Evolutionary conservation across 140 eudicot species (phyloP).

Genomic region (Cichorium intybus): DNA sequence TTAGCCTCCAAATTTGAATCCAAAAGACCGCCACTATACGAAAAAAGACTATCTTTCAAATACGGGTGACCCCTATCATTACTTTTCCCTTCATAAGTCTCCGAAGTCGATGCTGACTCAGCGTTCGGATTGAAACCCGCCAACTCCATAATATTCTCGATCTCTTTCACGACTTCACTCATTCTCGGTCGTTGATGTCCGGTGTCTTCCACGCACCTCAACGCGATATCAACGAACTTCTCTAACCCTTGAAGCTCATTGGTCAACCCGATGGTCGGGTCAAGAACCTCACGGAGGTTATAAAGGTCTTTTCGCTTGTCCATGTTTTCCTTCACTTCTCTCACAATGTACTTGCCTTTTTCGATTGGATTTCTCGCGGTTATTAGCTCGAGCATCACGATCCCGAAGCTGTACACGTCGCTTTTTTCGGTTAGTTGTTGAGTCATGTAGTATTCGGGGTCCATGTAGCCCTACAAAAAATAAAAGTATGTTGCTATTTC

Average conservation of each 20-base stretch:
- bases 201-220: constrained; percentile 60
- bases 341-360: constrained; percentile 51
- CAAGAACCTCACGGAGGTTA: constrained; percentile 47
- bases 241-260: constrained; percentile 37
- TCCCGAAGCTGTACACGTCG: constrained; percentile 57
- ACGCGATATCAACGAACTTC: constrained; percentile 50
- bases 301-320: constrained; percentile 39
- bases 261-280: constrained; percentile 40
- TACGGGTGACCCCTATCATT: constrained; percentile 43
- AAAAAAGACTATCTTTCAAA: constrained; percentile 32
- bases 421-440: constrained; percentile 52
- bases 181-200: constrained; percentile 48
- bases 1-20: constrained; percentile 39
- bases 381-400: constrained; percentile 50
- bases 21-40: constrained; percentile 36
- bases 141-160: constrained; percentile 50
- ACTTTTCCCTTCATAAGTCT: constrained; percentile 37
- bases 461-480: constrained; percentile 44
- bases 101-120: constrained; percentile 51
- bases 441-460: constrained; percentile 64
- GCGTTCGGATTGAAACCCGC: constrained; percentile 50
- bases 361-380: constrained; percentile 52
- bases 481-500: too few species aligned
- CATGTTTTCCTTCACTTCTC: constrained; percentile 42
- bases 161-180: constrained; percentile 58